Evolutionary conservation across 495 filamentous ascomycete species (phyloP), one percentile per base, ranked within the genome.

Genomic region (Penicillium malachiteum): DNA sequence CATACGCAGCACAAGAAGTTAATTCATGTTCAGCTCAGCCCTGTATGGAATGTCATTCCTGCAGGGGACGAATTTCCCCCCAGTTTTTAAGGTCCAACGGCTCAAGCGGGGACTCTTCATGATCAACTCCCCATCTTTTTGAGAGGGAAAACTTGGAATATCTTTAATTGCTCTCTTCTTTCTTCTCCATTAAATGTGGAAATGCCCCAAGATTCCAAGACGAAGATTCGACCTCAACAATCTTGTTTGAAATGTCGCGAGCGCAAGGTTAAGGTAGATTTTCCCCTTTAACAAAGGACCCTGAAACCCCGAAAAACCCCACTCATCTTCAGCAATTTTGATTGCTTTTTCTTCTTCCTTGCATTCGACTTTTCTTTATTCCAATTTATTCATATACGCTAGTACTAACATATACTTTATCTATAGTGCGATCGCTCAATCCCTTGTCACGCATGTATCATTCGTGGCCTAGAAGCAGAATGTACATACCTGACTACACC

Each of bases 231-330:
- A 16, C 68, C 68, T 1, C 68, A 69, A 35, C 68, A 71, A 33
- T 71, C 68, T 2, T 71, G 68, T 56, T 56, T 65, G 1, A 64
- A 63, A 52, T 71, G 68, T 49, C 64, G 68, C 39, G 68, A 71
- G 49, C 68, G 68, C 49, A 71, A 71, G 50, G 64, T 71, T 13
- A 71, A 69, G 62, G 68, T 71, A 58, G 32, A 82, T 0, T 81
- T 81, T 14, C 75, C 80, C 3, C 81, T 31, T 16, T 12, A 38
- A 5, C 17, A 10, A 17, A 17, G 30, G 26, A 30, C 46, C 21
- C 30, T 30, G 46, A 48, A 21, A 43, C 41, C 47, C 21, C 10
- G 5, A 14, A 31, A 10, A 13, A n/a, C n/a, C 38, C 18, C 47
- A 43, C 16, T 37, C 9, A 7, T 32, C 5, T 32, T 47, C 44